Percentiles rank a stretch among this genome's conserved stretches.
These are phyloP conservation scores for Phytophthora meadii DNA, from an alignment of 352 stramenopile genomes.

Conservation along the genomic window DNA sequence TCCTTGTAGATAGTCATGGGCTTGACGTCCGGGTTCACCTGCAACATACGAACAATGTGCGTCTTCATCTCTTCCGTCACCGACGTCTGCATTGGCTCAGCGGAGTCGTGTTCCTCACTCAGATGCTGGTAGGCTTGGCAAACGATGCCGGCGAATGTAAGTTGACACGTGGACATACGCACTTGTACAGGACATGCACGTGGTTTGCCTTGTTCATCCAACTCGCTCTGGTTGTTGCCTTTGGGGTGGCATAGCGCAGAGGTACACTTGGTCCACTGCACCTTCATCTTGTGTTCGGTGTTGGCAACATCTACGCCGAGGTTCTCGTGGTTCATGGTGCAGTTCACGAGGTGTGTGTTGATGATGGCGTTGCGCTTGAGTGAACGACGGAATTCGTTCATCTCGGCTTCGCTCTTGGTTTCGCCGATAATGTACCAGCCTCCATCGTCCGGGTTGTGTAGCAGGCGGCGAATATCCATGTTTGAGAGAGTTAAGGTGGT, in stretches of 20 bases:
- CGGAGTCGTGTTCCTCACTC: conserved; percentile 78
- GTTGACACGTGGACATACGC: conserved; percentile 84
- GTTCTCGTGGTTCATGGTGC: conserved; percentile 82
- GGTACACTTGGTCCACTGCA: conserved; percentile 87
- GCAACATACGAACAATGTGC: conserved; percentile 73
- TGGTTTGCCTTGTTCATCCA: conserved; percentile 42
- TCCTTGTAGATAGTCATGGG: conserved; percentile 84
- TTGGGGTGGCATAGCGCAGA: conserved; percentile 83
- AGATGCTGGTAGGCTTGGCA: conserved; percentile 83
- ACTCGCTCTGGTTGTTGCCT: conserved; percentile 37
- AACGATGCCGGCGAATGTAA: conserved; percentile 74
- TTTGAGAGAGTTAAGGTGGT: background rate
- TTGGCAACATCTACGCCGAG: conserved; percentile 42
- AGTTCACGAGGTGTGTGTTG: conserved; percentile 85
- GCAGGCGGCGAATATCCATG: conserved; percentile 80
- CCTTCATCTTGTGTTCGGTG: conserved; percentile 85
- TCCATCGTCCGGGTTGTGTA: conserved; percentile 81
- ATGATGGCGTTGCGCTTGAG: conserved; percentile 88
- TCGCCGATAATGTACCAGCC: conserved; percentile 84
- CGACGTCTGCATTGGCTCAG: conserved; percentile 72
- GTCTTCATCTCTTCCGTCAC: conserved; percentile 83
- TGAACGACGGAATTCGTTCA: conserved; percentile 78
- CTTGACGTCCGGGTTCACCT: conserved; percentile 70
- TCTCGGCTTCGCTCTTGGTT: conserved; percentile 72
- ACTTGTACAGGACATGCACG: conserved; percentile 71